Evolutionary conservation across 192 early-diverging fungal species (phyloP).

Genomic region (Phycomyces blakesleeanus): DNA sequence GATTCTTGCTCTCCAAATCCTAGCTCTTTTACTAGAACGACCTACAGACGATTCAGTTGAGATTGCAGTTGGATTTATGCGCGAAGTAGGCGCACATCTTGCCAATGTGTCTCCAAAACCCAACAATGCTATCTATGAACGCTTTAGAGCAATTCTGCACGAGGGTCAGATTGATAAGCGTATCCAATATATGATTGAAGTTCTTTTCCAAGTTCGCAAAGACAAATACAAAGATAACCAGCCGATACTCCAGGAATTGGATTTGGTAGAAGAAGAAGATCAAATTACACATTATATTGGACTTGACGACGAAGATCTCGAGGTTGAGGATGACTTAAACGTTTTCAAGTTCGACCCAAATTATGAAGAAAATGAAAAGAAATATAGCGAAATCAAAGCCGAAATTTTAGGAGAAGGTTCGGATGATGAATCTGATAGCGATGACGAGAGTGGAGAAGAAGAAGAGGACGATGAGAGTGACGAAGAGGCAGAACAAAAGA

Average conservation of each 20-base stretch:
- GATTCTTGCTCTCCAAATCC: conserved; percentile 82
- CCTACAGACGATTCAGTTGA: conserved; percentile 95
- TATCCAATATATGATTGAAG: conserved; percentile 97
- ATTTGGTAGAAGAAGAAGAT: conserved; percentile 93
- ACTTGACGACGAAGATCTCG: conserved; percentile 82
- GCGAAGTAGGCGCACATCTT: conserved; percentile 81
- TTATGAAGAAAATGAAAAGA: conserved; percentile 78
- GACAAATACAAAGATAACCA: conserved; percentile 92
- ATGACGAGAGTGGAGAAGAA: conserved; percentile 27
- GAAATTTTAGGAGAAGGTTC: conserved; percentile 82
- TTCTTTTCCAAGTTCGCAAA: conserved; percentile 90
- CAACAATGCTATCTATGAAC: conserved; percentile 84
- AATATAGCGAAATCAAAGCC: conserved; percentile 73
- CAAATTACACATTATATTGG: conserved; percentile 86
- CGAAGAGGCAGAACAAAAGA: conserved; percentile 36
- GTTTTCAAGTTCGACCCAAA: conserved; percentile 82
- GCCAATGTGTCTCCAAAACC: conserved; percentile 72
- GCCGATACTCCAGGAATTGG: conserved; percentile 69
- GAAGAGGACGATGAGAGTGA: conserved; percentile 50
- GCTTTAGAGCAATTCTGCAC: conserved; percentile 88
- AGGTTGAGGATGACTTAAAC: conserved; percentile 76
- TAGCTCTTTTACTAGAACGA: conserved; percentile 76
- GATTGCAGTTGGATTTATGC: conserved; percentile 91
- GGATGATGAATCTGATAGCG: conserved; percentile 51
- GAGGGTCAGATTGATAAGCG: conserved; percentile 93